These are phyloP conservation scores for Pseudopithomyces maydicus DNA, from an alignment of 2,329 filamentous ascomycete genomes.

Conservation along the genomic window DNA sequence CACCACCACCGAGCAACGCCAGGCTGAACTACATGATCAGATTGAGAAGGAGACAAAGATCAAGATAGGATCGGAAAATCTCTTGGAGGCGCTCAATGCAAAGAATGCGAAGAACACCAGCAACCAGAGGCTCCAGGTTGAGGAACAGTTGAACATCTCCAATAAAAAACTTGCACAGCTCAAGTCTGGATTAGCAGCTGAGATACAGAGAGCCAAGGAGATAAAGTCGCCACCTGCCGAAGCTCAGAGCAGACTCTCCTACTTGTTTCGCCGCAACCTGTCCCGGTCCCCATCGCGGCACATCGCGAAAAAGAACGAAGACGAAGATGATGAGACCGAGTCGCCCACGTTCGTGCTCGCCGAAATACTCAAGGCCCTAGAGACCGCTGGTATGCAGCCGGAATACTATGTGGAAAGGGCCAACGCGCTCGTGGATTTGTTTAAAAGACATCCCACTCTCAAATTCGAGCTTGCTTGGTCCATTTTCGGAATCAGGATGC, in stretches of 20 bases:
- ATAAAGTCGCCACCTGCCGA: conserved; percentile 54
- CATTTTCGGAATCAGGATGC: conserved; percentile 89
- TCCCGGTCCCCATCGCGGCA: conserved; percentile 57
- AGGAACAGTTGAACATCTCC: conserved; percentile 88
- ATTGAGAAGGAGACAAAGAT: conserved; percentile 98
- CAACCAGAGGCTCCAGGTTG: conserved; percentile 60
- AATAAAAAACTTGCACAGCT: conserved; percentile 72
- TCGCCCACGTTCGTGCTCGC: conserved; percentile 90
- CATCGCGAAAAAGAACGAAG: conserved; percentile 62
- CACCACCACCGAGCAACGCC: conserved; percentile 70
- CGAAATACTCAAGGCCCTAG: conserved; percentile 87
- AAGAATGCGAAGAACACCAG: conserved; percentile 97
- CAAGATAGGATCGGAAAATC: conserved; percentile 95
- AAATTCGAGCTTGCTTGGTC: conserved; percentile 98
- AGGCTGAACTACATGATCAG: conserved; percentile 77
- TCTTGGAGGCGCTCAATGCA: conserved; percentile 89
- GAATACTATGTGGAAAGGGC: conserved; percentile 95
- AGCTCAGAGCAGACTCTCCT: conserved; percentile 58
- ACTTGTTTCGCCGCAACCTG: conserved; percentile 62
- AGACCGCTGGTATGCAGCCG: conserved; percentile 82
- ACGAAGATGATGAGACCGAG: conserved; percentile 73
- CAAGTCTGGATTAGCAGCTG: conserved; percentile 63
- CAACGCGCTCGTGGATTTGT: conserved; percentile 93
- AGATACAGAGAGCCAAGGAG: conserved; percentile 63
- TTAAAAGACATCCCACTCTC: conserved; percentile 87